Conservation (phyloP, 306 rosid genomes). For the Vicia faba region DNA sequence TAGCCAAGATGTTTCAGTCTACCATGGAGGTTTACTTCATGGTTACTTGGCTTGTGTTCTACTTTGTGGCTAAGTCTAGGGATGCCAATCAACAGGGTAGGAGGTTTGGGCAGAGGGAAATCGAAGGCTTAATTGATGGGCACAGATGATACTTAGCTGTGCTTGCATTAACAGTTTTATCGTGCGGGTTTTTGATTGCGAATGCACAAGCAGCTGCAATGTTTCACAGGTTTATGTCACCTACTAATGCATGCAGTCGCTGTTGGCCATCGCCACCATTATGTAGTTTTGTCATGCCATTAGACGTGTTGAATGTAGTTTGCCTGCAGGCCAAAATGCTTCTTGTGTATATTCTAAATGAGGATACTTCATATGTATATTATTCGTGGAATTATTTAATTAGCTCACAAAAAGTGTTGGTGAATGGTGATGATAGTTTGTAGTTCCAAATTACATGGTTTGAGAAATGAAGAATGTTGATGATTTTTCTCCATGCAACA, state of each 20-base stretch:
- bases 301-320: conserved; percentile 60
- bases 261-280: conserved; percentile 48
- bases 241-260: conserved; percentile 55
- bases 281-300: conserved; percentile 55
- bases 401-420: conserved; percentile 46
- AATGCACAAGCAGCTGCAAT: conserved; percentile 51
- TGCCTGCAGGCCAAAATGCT: conserved; percentile 60
- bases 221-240: conserved; percentile 51
- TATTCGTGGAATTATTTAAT: conserved; percentile 48
- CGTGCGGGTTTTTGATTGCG: conserved; percentile 43
- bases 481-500: conserved; percentile 48
- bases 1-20: conserved; percentile 80
- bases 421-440: conserved; percentile 37
- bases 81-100: conserved; percentile 71
- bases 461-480: conserved; percentile 50
- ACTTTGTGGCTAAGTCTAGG: conserved; percentile 69
- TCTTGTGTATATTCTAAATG: conserved; percentile 68
- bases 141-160: conserved; percentile 59
- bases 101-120: conserved; percentile 73
- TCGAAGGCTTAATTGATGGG: conserved; percentile 71
- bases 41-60: conserved; percentile 86
- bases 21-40: conserved; percentile 89
- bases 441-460: conserved; percentile 42
- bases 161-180: conserved; percentile 39
- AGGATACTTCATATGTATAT: conserved; percentile 68